A percentile compares a stretch with the other conserved stretches of the same genome.
Evolutionary conservation across 2,329 filamentous ascomycete species (phyloP).

Genomic region (Thyridium curvatum): DNA sequence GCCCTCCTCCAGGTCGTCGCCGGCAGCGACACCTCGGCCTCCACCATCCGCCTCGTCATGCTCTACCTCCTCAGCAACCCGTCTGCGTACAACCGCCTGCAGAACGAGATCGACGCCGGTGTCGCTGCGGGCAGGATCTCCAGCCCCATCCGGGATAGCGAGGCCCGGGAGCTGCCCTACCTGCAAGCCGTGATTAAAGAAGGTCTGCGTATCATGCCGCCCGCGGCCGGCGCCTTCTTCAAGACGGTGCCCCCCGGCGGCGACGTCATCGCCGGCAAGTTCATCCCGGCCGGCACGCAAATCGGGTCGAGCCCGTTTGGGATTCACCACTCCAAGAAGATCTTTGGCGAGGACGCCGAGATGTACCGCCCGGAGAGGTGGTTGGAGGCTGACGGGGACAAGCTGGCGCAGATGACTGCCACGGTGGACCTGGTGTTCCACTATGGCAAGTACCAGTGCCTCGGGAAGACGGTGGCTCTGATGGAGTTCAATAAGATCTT

Average conservation of each 20-base stretch:
- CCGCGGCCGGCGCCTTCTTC: constrained; percentile 9
- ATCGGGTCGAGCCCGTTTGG: constrained; percentile 38
- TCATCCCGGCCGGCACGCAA: constrained; percentile 8
- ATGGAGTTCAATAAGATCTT: constrained; percentile 36
- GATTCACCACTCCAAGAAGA: constrained; percentile 51
- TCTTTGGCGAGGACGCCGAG: constrained; percentile 56
- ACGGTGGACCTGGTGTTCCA: constrained; percentile 30
- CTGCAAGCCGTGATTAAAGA: constrained; percentile 13
- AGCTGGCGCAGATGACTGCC: constrained; percentile 16
- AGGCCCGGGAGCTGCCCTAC: constrained; percentile 3
- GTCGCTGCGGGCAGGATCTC: constrained; percentile 5
- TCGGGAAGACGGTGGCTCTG: constrained; percentile 34
- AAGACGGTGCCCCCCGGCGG: constrained; percentile 4
- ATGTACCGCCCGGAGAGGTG: constrained; percentile 56
- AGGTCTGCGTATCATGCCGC: constrained; percentile 14
- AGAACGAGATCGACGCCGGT: constrained; percentile 10
- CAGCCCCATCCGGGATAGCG: not conserved
- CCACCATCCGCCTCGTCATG: constrained; percentile 37
- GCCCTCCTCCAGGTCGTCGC: constrained; percentile 25
- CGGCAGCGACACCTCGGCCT: constrained; percentile 46
- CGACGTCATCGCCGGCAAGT: constrained; percentile 2
- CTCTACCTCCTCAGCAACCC: constrained; percentile 40
- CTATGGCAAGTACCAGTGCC: constrained; percentile 28
- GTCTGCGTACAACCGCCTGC: constrained; percentile 15
- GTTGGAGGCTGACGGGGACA: constrained; percentile 33